Base-by-base conservation (phyloP, 2,329 filamentous ascomycete genomes). In the Stagonosporopsis tanaceti region DNA sequence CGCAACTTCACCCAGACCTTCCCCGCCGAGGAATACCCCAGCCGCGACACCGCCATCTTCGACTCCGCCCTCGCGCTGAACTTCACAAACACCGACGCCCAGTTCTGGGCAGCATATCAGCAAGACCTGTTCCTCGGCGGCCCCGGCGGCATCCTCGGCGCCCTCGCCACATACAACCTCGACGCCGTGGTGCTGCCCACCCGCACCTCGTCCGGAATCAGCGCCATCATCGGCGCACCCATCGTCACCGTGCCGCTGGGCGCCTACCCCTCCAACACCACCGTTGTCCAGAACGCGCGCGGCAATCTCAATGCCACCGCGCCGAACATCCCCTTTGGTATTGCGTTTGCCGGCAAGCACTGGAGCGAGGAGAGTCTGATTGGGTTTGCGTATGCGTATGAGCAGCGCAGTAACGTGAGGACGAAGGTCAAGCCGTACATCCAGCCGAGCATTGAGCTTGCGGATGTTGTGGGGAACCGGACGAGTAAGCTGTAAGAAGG, bases 311-410 rank as follows among this genome's bases (percentile, higher is more conserved):
- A 86, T 8, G 73, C 75, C 0, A 77, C 75, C 0, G 86, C 77
- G 0, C 86, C 87, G 0, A 84, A 84, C 17, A 71, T 86, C 1
- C 80, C 80, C 2, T 88, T 89, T 66, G 89, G 89, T 0, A 74
- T 91, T 11, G 81, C 80, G 7, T 90, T 91, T 64, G 76, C 89
- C 42, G 89, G 87, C 0, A 73, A 74, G 2, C 81, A 80, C 46
- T 91, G 85, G 77, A 84, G 80, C 34, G 89, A 91, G 71, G 84
- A 83, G 65, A 79, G 74, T 28, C 67, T 92, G 62, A 84, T 91
- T 55, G 85, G 84, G 0, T 82, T 87, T 68, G 89, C 87, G 6
- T 90, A 88, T 78, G 87, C 86, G 4, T 90, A 86, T 73, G 89
- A 92, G 77, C 85, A 89, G 76, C 77, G 80, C 61, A 88, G 82